A percentile compares a stretch with the other conserved stretches of the same genome.
Conservation (phyloP, 2,329 filamentous ascomycete species). For the Diaporthe vaccinii region DNA sequence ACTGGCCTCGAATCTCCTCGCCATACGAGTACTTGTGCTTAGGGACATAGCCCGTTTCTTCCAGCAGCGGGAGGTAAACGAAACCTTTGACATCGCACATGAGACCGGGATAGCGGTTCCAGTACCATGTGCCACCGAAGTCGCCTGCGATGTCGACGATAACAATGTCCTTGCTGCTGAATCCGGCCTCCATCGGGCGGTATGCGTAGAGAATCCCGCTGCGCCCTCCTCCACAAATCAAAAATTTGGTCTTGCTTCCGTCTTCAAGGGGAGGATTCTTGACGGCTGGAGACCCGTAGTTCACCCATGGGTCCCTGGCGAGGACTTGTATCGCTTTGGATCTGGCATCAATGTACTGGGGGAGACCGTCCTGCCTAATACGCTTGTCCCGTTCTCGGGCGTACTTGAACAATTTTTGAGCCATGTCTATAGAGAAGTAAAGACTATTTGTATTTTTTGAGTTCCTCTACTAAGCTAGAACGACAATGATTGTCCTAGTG, state of each 20-base stretch:
- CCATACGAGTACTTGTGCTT: slow-evolving; percentile 57
- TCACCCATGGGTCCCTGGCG: neutral
- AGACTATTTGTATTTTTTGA: no score
- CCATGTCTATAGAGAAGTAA: neutral
- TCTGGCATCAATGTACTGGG: neutral
- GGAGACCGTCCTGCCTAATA: neutral
- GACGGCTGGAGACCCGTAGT: neutral
- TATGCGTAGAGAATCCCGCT: slow-evolving; percentile 58
- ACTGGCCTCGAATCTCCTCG: slow-evolving; percentile 56
- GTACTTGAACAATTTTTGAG: slow-evolving; percentile 1
- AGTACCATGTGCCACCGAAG: slow-evolving; percentile 64
- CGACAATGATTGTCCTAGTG: no score
- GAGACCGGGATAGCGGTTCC: slow-evolving; percentile 62
- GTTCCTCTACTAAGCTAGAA: no score
- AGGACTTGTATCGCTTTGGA: neutral
- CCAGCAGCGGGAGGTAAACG: slow-evolving; percentile 60
- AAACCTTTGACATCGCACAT: slow-evolving; percentile 63
- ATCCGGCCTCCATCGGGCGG: slow-evolving; percentile 53
- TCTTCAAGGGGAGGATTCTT: neutral
- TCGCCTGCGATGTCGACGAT: slow-evolving; percentile 61
- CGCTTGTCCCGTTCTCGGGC: neutral
- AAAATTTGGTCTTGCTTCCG: slow-evolving; percentile 36
- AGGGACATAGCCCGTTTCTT: slow-evolving; percentile 63
- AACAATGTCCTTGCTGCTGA: slow-evolving; percentile 52
- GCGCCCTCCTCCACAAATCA: slow-evolving; percentile 60